Base-by-base conservation (phyloP, 805 yeast genomes). In the Barnettozyma vustinii region DNA sequence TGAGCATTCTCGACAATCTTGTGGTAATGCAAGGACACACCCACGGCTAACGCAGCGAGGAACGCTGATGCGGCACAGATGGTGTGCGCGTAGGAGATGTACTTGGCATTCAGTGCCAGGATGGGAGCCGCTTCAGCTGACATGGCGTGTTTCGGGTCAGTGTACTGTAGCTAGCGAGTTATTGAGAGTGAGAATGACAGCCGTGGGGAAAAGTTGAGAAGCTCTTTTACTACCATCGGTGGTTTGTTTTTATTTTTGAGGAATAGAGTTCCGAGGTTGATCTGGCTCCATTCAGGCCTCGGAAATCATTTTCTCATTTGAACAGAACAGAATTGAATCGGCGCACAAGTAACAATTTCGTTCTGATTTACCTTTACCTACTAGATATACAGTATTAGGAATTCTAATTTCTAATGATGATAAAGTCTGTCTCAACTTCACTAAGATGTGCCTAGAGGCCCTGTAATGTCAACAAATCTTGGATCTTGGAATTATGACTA, bases 1-100 rank as follows among this genome's bases (percentile, higher is more conserved):
- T 80, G 79, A 43, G 91, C 86, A 64, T 94, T 94, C 60, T 81
- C 74, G 10, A 94, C 96, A 62, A 94, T 94, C 64, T 94, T 90
- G 52, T 84, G 71, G 68, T 82, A 94, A 67, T 92, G 99, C 23
- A 92, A 73, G 46, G 73, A 73, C 52, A 80, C 79, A 1, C 96
- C 97, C 26, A 87, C 81, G 0, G 74, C 61, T 21, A 91, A 73
- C 3, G 97, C 96, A 0, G 80, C 77, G 5, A 84, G 32, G 59
- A 91, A 91, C 1, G 97, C 96, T 12, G 80, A 66, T 5, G 76
- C 70, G 1, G 96, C 92, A 60, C 81, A 83, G 0, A 79, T 53
- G 0, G 92, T 75, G 65, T 90, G 97, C 1, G 87, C 80, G 50
- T 77, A 68, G 2, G 95, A 87, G 37, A 90, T 72, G 57, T 75